Evolutionary conservation across 2,329 filamentous ascomycete species (phyloP).

Genomic region (Gaeumannomyces tritici): DNA sequence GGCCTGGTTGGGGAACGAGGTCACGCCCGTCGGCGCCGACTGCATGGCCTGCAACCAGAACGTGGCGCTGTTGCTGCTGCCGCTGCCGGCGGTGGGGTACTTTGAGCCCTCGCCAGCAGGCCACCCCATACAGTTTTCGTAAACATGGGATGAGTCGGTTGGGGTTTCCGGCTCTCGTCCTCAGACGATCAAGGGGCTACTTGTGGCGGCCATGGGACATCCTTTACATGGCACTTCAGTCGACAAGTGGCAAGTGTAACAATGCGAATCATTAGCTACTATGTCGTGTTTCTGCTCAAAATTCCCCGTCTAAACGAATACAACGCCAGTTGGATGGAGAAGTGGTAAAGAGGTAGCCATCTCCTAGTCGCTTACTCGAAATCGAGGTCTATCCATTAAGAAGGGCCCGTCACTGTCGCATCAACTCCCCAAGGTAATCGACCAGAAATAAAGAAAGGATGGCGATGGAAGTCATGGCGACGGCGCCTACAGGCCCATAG

Average conservation of each 20-base stretch:
- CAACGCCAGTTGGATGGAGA: no score
- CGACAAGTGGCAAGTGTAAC: no score
- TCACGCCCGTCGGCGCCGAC: constrained; percentile 24
- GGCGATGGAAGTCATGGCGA: neutral
- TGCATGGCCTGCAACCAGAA: constrained; percentile 10
- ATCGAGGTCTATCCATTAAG: neutral
- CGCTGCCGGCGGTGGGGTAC: constrained; percentile 20
- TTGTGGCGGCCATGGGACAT: no score
- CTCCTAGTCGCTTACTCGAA: neutral
- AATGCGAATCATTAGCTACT: no score
- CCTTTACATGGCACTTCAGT: no score
- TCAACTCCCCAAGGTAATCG: neutral
- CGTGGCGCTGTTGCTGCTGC: constrained; percentile 16
- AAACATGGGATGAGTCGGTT: neutral
- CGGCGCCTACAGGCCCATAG: neutral
- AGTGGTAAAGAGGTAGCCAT: no score
- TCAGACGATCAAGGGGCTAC: no score
- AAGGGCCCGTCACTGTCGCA: neutral
- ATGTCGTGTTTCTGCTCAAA: no score
- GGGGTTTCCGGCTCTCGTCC: no score
- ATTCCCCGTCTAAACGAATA: no score
- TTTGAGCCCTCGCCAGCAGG: constrained; percentile 19
- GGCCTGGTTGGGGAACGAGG: constrained; percentile 36
- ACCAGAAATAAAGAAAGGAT: neutral
- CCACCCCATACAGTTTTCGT: neutral